Evolutionary conservation across 2,329 filamentous ascomycete species (phyloP), one percentile per base, ranked within the genome.

Genomic region (Exophiala sp.): DNA sequence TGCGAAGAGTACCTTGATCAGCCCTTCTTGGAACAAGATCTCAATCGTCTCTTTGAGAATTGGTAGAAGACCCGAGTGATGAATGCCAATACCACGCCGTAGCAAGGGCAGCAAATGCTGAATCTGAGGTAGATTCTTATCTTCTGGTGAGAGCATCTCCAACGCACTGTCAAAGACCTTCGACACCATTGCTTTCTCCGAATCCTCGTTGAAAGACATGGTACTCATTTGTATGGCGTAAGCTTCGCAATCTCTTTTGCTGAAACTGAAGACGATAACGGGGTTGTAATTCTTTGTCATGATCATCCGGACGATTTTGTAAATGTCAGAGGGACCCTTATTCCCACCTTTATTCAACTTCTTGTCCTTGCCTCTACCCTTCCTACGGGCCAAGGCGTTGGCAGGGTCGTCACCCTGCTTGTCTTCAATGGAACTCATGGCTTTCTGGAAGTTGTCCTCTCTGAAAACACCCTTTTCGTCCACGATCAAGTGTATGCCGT

Each of bases 231-330:
- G 83, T 43, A 99, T 77, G 1, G 94, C 94, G 71, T 94, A 85
- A 59, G 86, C 85, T 74, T 99, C 94, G 69, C 92, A 96, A 66
- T 97, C 92, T 62, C 92, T 83, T 77, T 99, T 99, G 79, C 91
- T 96, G 76, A 99, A 99, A 72, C 92, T 97, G 82, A 99, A 99
- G 36, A 99, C 91, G 68, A 99, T 99, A 65, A 97, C 94, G 0
- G 94, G 94, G 66, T 99, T 96, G 74, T 94, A 95, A 68, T 88
- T 94, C 76, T 91, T 96, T 73, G 89, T 81, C 86, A 99, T 95
- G 64, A 97, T 95, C 94, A 99, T 99, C 72, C 88, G 89, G 62
- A 99, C 88, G 65, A 99, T 96, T 78, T 96, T 97, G 76, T 90
- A 91, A 58, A 99, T 96, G 72, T 99, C 94, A 1, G 84, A 85